These are phyloP conservation scores for Seiridium unicorne DNA, from an alignment of 2,329 filamentous ascomycete species.

Conservation along the genomic window DNA sequence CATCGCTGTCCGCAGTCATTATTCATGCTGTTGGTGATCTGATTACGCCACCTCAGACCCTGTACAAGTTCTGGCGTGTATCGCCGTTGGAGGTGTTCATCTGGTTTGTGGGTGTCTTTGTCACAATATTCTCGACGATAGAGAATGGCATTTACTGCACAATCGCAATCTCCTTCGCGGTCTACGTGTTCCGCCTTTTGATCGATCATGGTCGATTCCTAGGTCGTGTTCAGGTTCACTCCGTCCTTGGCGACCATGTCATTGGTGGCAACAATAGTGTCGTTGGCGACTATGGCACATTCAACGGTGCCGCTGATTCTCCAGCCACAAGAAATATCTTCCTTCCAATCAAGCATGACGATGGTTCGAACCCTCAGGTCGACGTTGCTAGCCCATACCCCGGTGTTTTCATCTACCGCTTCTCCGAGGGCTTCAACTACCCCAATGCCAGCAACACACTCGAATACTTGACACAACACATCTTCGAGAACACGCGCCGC, in stretches of 20 bases:
- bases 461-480: slow-evolving; percentile 69
- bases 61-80: slow-evolving; percentile 95
- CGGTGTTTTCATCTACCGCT: slow-evolving; percentile 93
- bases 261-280: slow-evolving; percentile 58
- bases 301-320: slow-evolving; percentile 34
- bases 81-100: slow-evolving; percentile 88
- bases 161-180: slow-evolving; percentile 70
- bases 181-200: slow-evolving; percentile 81
- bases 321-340: slow-evolving; percentile 69
- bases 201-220: slow-evolving; percentile 83
- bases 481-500: slow-evolving; percentile 71
- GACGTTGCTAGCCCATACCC: slow-evolving; percentile 80
- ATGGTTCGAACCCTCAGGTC: slow-evolving; percentile 86
- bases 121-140: slow-evolving; percentile 84
- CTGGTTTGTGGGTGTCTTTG: slow-evolving; percentile 89
- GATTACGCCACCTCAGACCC: slow-evolving; percentile 84
- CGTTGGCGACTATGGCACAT: slow-evolving; percentile 55
- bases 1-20: slow-evolving; percentile 81
- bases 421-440: slow-evolving; percentile 94
- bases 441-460: slow-evolving; percentile 89
- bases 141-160: slow-evolving; percentile 93
- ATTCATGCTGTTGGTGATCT: slow-evolving; percentile 94
- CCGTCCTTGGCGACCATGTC: slow-evolving; percentile 74
- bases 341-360: slow-evolving; percentile 80
- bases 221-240: slow-evolving; percentile 79